Base-by-base conservation (phyloP, 345 rosid species). In the Reutealis trisperma region DNA sequence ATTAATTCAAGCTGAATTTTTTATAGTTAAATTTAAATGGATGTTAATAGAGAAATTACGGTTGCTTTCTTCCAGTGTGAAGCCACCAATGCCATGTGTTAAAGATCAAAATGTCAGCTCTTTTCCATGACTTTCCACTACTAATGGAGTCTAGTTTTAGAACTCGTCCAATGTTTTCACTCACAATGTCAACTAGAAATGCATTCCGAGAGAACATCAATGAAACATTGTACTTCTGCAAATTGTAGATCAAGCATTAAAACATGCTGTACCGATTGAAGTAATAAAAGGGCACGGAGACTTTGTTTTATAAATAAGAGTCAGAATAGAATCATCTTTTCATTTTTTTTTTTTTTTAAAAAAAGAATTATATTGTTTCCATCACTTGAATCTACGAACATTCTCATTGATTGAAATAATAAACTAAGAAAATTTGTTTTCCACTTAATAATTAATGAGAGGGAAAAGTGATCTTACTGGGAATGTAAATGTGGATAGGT, bases 31-130 rank as follows among this genome's bases (percentile, higher is more conserved):
- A 47, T 8, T 47, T 47, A 47, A 47, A 47, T 47, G 8, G 21
- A 18, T 54, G 21, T 54, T 54, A 22, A 54, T 54, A 54, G 21
- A 49, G 19, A 69, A 49, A 9, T 51, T 70, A 70, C 77, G 70
- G 61, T 74, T 63, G 77, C 22, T 63, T 47, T 49, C 49, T 21
- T 49, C 71, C 77, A 5, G 32, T 74, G 24, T 63, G 77, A 63
- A 47, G 21, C 77, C 77, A 74, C 77, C 77, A 63, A 32, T 63
- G 77, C 77, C 77, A 74, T 16, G 77, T 16, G 77, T 74, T 64
- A 30, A 74, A 74, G 62, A 74, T 37, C 27, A 74, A 19, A 4
- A 42, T 32, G 59, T 74, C 77, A 19, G 15, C 49, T 49, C 6
- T 12, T n/a, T n/a, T 64, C 77, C 77, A 74, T 10, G 22, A 8